Evolutionary conservation across 495 filamentous ascomycete genomes (phyloP).

Genomic region (Penicillium silybi): DNA sequence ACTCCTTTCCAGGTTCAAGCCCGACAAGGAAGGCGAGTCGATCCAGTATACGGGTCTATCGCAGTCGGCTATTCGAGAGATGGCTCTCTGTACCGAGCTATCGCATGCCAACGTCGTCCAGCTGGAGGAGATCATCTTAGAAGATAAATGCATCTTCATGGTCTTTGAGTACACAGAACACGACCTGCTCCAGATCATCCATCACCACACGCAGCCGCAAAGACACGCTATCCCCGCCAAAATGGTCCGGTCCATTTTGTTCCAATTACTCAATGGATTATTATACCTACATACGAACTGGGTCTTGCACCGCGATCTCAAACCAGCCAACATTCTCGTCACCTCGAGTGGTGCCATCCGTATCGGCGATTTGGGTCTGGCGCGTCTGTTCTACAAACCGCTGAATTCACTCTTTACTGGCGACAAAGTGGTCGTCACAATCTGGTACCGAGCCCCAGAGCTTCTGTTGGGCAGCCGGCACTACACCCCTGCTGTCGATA

Average conservation of each 20-base stretch:
- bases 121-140: slow-evolving; percentile 91
- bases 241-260: slow-evolving; percentile 88
- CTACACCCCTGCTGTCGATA: slow-evolving; percentile 93
- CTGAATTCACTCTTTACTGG: slow-evolving; percentile 85
- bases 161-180: slow-evolving; percentile 99
- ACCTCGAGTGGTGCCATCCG: slow-evolving; percentile 85
- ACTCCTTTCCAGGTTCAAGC: slow-evolving; percentile 71
- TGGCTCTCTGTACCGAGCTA: slow-evolving; percentile 96
- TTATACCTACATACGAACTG: slow-evolving; percentile 95
- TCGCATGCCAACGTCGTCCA: slow-evolving; percentile 86
- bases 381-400: slow-evolving; percentile 90
- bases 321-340: slow-evolving; percentile 98
- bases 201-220: slow-evolving; percentile 88
- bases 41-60: slow-evolving; percentile 96
- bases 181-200: slow-evolving; percentile 95
- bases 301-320: slow-evolving; percentile 95
- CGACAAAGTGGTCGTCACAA: slow-evolving; percentile 98
- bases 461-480: slow-evolving; percentile 85
- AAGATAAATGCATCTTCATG: slow-evolving; percentile 99
- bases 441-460: slow-evolving; percentile 98
- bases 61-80: slow-evolving; percentile 94
- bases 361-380: slow-evolving; percentile 89
- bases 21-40: slow-evolving; percentile 94
- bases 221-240: slow-evolving; percentile 81
- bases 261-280: slow-evolving; percentile 89